These are phyloP conservation scores for Coemansia sp. DNA, from an alignment of 192 early-diverging fungal genomes.

Conservation along the genomic window DNA sequence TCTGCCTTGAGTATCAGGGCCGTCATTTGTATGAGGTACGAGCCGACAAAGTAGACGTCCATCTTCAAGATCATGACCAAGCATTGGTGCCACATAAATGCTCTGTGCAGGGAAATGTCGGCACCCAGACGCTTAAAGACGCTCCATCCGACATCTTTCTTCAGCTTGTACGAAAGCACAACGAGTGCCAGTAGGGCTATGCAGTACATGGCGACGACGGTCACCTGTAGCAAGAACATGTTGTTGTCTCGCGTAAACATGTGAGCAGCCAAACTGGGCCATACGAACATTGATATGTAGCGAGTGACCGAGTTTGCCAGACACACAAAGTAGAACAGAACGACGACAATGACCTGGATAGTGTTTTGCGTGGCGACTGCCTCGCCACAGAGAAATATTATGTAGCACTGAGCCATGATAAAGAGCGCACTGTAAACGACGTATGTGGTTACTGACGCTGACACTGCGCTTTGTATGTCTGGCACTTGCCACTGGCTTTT, in stretches of 20 bases:
- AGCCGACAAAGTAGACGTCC: conserved; percentile 52
- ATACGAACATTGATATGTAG: conserved; percentile 37
- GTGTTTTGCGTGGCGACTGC: conserved; percentile 43
- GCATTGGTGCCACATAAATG: conserved; percentile 44
- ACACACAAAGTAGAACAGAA: conserved; percentile 48
- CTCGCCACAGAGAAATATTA: conserved; percentile 42
- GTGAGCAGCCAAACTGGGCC: conserved; percentile 38
- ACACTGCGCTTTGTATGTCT: conserved; percentile 35
- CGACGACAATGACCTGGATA: conserved; percentile 48
- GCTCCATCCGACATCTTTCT: conserved; percentile 52
- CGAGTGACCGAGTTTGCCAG: conserved; percentile 28
- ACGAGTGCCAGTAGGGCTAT: conserved; percentile 33
- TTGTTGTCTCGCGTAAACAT: conserved; percentile 42
- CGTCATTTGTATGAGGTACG: conserved; percentile 56
- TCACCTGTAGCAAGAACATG: conserved; percentile 41
- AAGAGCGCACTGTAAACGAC: conserved; percentile 52
- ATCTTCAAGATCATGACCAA: conserved; percentile 50
- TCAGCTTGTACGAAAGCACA: conserved; percentile 53
- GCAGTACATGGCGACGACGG: conserved; percentile 32
- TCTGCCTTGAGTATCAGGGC: conserved; percentile 58
- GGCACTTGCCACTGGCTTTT: conserved; percentile 39
- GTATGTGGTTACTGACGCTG: conserved; percentile 42
- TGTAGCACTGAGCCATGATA: conserved; percentile 49
- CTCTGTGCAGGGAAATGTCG: conserved; percentile 52
- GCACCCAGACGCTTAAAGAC: conserved; percentile 55